Percentiles rank a stretch among this genome's conserved stretches.
phyloP scores from a whole-genome alignment of 306 rosid genomes.

The Gastrolobium bilobum region DNA sequence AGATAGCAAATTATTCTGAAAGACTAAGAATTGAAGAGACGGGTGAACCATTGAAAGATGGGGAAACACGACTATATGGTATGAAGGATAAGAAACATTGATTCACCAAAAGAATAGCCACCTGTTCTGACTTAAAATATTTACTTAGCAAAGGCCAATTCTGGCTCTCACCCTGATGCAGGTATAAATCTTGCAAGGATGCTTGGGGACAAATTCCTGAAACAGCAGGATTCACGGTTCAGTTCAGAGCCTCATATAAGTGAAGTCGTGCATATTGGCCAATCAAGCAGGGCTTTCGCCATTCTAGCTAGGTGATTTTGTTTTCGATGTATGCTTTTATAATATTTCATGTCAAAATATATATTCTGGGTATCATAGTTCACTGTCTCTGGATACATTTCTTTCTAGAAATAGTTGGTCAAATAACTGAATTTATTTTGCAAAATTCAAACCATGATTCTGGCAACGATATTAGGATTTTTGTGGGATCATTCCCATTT shows the following conservation, averaged over 20 bases:
- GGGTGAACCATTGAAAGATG: conserved; percentile 89
- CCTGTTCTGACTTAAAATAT: conserved; percentile 22
- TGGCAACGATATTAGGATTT: neutral
- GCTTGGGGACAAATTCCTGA: conserved; percentile 99
- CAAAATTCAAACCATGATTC: conserved; percentile 6
- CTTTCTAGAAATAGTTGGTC: conserved; percentile 22
- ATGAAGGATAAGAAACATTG: conserved; percentile 39
- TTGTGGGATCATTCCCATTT: conserved; percentile 1
- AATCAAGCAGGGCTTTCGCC: conserved; percentile 71
- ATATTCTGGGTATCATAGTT: conserved; percentile 29
- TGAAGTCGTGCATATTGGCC: conserved; percentile 71
- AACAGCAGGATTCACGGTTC: conserved; percentile 94
- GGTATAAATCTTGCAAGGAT: conserved; percentile 96
- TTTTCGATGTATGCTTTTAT: conserved; percentile 28
- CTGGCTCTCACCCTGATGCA: conserved; percentile 53
- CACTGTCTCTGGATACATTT: neutral
- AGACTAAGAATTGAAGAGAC: conserved; percentile 77
- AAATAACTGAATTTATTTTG: conserved; percentile 23
- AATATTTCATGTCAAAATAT: conserved; percentile 22
- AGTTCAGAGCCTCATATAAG: conserved; percentile 92
- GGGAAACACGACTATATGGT: conserved; percentile 95
- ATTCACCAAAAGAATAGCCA: neutral
- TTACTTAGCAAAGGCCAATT: conserved; percentile 42
- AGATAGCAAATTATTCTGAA: conserved; percentile 74
- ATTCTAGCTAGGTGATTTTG: conserved; percentile 85